Evolutionary conservation across 2,329 filamentous ascomycete species (phyloP).

Genomic region (Xylariaceae sp.): DNA sequence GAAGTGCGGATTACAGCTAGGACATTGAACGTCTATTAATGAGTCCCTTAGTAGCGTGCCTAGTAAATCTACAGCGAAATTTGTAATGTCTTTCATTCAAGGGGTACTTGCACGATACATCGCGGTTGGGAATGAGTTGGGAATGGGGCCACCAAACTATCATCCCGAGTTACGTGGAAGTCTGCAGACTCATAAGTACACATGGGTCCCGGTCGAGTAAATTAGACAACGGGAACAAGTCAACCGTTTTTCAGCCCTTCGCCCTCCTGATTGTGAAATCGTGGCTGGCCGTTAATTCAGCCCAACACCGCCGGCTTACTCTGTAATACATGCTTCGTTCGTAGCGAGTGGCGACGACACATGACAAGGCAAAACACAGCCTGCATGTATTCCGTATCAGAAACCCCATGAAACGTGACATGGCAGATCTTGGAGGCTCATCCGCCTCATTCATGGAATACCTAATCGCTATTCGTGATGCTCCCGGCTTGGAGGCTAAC

Average conservation of each 20-base stretch:
- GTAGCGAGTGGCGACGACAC: neutral
- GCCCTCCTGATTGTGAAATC: neutral
- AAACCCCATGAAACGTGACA: neutral
- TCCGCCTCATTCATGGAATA: neutral
- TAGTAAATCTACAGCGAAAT: neutral
- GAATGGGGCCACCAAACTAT: no score
- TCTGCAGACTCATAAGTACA: no score
- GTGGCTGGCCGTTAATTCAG: neutral
- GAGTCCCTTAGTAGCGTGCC: neutral
- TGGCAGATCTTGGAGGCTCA: neutral
- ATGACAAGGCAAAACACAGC: neutral
- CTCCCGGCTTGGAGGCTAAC: slow-evolving; percentile 5
- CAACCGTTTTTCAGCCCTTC: neutral
- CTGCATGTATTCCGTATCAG: neutral
- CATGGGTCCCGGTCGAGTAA: no score
- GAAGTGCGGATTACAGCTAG: no score
- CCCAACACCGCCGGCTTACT: neutral
- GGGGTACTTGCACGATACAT: neutral
- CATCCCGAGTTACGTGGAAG: no score
- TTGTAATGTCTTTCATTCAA: neutral
- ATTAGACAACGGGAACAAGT: neutral
- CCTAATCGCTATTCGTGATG: neutral
- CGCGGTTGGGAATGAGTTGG: neutral
- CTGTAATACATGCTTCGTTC: neutral
- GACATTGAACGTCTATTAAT: no score